Conservation (phyloP, 768 basidiomycete genomes). For the Boletus reticuloceps region DNA sequence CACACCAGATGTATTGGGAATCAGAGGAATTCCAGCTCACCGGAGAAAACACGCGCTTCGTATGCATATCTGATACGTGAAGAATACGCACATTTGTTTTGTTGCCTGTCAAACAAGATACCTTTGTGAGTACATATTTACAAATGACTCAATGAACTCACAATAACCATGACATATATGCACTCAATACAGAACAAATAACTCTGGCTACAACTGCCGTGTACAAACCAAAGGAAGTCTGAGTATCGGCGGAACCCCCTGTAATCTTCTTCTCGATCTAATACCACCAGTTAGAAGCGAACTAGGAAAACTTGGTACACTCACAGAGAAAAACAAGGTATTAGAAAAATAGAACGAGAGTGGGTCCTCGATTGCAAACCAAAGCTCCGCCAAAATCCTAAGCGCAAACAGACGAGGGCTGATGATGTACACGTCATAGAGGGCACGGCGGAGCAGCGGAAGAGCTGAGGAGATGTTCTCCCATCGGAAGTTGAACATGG, state of each 20-base stretch:
- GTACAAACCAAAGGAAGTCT: constrained; percentile 3
- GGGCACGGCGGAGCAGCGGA: constrained; percentile 12
- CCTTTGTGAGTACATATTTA: not conserved
- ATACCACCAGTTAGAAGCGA: not conserved
- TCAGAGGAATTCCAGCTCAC: not conserved
- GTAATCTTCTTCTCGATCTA: constrained; percentile 23
- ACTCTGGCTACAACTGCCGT: constrained; percentile 10
- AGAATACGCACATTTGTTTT: constrained; percentile 1
- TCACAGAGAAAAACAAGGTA: constrained; percentile 18
- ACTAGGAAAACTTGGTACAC: not conserved
- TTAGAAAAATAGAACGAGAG: constrained; percentile 26
- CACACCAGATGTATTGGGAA: not conserved
- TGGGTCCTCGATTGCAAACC: constrained; percentile 17
- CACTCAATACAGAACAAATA: constrained; percentile 15
- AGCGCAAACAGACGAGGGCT: constrained; percentile 18
- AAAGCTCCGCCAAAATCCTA: constrained; percentile 8
- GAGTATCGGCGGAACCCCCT: not conserved
- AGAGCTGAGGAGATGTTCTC: not conserved
- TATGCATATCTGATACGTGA: constrained; percentile 21
- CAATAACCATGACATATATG: constrained; percentile 17
- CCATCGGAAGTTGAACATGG: constrained; percentile 8
- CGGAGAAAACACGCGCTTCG: constrained; percentile 19
- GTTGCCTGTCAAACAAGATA: not conserved
- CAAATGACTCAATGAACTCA: constrained; percentile 4
- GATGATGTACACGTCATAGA: constrained; percentile 22